phyloP scores from a whole-genome alignment of 1,284 basidiomycete genomes.

The Melanopsichium pennsylvanicum region DNA sequence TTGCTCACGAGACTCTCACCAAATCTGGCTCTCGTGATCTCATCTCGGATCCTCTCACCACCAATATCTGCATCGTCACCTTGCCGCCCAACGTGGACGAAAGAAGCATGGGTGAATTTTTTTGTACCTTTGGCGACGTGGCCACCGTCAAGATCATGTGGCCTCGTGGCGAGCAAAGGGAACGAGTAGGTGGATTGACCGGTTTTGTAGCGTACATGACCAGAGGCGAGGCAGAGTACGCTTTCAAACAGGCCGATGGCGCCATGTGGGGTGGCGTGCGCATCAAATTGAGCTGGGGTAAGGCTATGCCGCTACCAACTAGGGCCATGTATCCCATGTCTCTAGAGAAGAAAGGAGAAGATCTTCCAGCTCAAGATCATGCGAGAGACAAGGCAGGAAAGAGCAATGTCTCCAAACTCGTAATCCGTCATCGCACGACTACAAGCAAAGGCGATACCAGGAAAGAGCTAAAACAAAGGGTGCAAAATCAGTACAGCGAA shows the following conservation, averaged over 20 bases:
- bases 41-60: slow-evolving; percentile 80
- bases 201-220: slow-evolving; percentile 97
- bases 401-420: slow-evolving; percentile 8
- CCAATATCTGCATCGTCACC: slow-evolving; percentile 87
- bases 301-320: slow-evolving; percentile 83
- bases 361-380: no score
- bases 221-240: slow-evolving; percentile 84
- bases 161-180: slow-evolving; percentile 68
- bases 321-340: slow-evolving; percentile 25
- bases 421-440: slow-evolving; percentile 13
- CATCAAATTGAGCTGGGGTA: slow-evolving; percentile 91
- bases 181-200: slow-evolving; percentile 77
- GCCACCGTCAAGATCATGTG: slow-evolving; percentile 68
- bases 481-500: slow-evolving; percentile 1
- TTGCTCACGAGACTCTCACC: slow-evolving; percentile 80
- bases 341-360: neutral
- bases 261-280: slow-evolving; percentile 87
- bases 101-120: slow-evolving; percentile 82
- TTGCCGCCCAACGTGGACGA: slow-evolving; percentile 85
- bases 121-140: slow-evolving; percentile 72
- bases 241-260: slow-evolving; percentile 85
- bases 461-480: neutral
- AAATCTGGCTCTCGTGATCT: slow-evolving; percentile 78
- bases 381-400: neutral
- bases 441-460: neutral